Conservation (phyloP, 2,329 filamentous ascomycete species). For the Stromatinia cepivora region DNA sequence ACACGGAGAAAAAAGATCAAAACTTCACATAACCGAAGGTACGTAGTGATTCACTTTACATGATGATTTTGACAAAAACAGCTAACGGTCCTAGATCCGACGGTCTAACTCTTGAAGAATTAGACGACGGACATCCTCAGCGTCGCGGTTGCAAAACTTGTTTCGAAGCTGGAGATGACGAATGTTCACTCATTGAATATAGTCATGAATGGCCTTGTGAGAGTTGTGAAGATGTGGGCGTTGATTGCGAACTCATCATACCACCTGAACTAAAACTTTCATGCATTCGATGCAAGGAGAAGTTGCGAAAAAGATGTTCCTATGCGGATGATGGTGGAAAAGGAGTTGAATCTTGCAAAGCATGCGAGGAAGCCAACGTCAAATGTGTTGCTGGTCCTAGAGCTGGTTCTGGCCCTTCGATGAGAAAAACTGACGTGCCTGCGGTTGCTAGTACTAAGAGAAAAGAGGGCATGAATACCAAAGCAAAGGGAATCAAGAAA, state of each 20-base stretch:
- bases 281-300: slow-evolving; percentile 33
- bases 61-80: no score
- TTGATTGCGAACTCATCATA: slow-evolving; percentile 31
- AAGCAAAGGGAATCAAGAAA: background rate
- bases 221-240: slow-evolving; percentile 31
- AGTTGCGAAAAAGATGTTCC: slow-evolving; percentile 27
- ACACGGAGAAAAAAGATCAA: slow-evolving; percentile 12
- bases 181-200: slow-evolving; percentile 35
- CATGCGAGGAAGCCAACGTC: slow-evolving; percentile 27
- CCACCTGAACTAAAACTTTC: slow-evolving; percentile 30
- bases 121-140: slow-evolving; percentile 33
- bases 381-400: slow-evolving; percentile 31
- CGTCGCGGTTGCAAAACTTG: slow-evolving; percentile 37
- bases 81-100: slow-evolving; percentile 30
- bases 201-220: slow-evolving; percentile 33
- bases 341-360: slow-evolving; percentile 29
- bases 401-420: background rate
- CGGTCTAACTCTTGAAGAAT: slow-evolving; percentile 29
- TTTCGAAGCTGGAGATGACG: slow-evolving; percentile 32
- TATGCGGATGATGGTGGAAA: slow-evolving; percentile 31
- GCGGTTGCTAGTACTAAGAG: background rate
- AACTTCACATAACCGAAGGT: slow-evolving; percentile 19
- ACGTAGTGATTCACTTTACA: background rate
- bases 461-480: background rate
- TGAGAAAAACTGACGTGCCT: slow-evolving; percentile 10